phyloP scores from a whole-genome alignment of 2,329 filamentous ascomycete species.

The Didymella arachidicola region DNA sequence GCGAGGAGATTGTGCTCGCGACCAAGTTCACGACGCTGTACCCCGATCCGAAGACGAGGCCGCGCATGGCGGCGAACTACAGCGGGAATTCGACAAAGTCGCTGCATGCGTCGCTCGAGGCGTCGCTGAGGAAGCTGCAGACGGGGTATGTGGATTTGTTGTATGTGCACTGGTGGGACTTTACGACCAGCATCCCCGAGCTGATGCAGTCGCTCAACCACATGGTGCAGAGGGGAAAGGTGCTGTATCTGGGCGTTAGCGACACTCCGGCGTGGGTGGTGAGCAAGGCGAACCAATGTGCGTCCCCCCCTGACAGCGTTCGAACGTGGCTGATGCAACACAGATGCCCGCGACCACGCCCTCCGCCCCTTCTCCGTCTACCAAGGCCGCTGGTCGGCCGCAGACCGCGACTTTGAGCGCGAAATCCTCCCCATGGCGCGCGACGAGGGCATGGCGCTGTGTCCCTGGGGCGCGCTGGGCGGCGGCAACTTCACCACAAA shows the following conservation, averaged over 20 bases:
- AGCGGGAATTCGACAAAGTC: slow-evolving; percentile 53
- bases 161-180: slow-evolving; percentile 55
- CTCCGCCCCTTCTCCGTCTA: slow-evolving; percentile 61
- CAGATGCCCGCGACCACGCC: slow-evolving; percentile 62
- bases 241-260: slow-evolving; percentile 50
- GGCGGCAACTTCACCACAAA: slow-evolving; percentile 54
- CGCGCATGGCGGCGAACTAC: slow-evolving; percentile 52
- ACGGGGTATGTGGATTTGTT: slow-evolving; percentile 53
- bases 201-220: slow-evolving; percentile 51
- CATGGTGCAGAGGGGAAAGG: slow-evolving; percentile 47
- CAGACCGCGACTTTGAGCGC: slow-evolving; percentile 71
- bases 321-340: background rate
- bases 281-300: slow-evolving; percentile 56
- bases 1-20: slow-evolving; percentile 62
- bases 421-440: slow-evolving; percentile 73
- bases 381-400: slow-evolving; percentile 69
- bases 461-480: slow-evolving; percentile 63
- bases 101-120: slow-evolving; percentile 50
- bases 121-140: slow-evolving; percentile 53
- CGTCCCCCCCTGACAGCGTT: slow-evolving; percentile 12
- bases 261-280: slow-evolving; percentile 55
- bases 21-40: slow-evolving; percentile 60
- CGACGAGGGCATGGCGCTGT: slow-evolving; percentile 68
- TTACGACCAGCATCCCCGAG: slow-evolving; percentile 47
- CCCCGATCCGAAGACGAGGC: slow-evolving; percentile 33